Evolutionary conservation across 225 moss, liverwort and hornwort species (phyloP).

Genomic region (Polytrichum formosum): DNA sequence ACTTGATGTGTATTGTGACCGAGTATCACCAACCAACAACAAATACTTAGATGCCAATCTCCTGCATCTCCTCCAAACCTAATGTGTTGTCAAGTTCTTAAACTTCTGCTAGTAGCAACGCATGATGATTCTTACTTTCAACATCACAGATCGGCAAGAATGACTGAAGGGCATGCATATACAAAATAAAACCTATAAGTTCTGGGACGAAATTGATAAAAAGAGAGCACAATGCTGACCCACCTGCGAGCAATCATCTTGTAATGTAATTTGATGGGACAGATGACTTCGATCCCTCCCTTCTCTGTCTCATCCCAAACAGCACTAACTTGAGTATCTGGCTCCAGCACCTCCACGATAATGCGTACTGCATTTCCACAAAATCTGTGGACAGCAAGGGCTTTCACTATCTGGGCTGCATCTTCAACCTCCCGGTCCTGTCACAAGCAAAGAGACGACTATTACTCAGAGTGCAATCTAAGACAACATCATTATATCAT

Average conservation of each 20-base stretch:
- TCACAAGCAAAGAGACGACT: background rate
- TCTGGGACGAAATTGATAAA: too few species aligned
- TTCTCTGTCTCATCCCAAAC: conserved; percentile 74
- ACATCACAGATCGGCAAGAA: background rate
- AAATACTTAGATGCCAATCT: too few species aligned
- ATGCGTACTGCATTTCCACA: conserved; percentile 54
- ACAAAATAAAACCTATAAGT: background rate
- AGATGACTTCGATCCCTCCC: conserved; percentile 70
- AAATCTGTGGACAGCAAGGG: conserved; percentile 78
- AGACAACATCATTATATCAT: background rate
- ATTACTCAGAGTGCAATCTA: background rate
- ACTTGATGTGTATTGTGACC: too few species aligned
- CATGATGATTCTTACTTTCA: too few species aligned
- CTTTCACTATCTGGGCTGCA: conserved; percentile 82
- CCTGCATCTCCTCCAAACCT: too few species aligned
- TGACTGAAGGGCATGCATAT: background rate
- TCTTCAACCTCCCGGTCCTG: conserved; percentile 74
- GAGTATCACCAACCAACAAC: too few species aligned
- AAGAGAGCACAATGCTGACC: background rate
- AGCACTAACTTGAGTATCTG: conserved; percentile 69
- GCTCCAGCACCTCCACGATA: conserved; percentile 79
- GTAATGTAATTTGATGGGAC: conserved; percentile 67
- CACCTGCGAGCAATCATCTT: conserved; percentile 90
- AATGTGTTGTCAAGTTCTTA: too few species aligned
- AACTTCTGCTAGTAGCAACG: too few species aligned